Base-by-base conservation (phyloP, 139 green algal species). In the Picochlorum sp. region DNA sequence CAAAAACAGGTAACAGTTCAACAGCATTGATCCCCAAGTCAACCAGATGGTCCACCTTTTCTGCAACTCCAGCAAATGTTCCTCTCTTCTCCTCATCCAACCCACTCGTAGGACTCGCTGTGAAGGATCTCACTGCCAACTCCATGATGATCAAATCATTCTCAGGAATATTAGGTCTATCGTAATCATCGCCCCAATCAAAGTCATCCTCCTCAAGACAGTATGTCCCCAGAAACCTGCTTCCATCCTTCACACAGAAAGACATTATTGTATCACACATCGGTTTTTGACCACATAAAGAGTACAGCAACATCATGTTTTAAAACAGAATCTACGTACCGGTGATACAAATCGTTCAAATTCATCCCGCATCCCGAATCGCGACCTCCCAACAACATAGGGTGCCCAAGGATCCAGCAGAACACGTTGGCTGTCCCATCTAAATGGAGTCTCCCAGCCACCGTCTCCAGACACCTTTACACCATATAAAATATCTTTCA, bases 1-100 rank as follows among this genome's bases (percentile, higher is more conserved):
- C 90, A 75, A 95, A 94, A 8, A 97, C 86, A 1, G 90, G 90
- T 67, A 97, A 75, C 49, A 97, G 77, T 81, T 97, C 90, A 31
- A 97, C 87, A 6, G 87, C 87, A 34, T 81, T 97, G 38, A 97
- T 68, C 6, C 90, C 87, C 34, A 96, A 79, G n/a, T 77, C 71
- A 37, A 71, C 45, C 4, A 96, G 74, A 70, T 93, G 85, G 14
- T 64, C 57, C 47, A 94, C 83, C 82, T 95, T 96, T 4, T 82
- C 81, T 4, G 66, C 78, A 5, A 95, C 41, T 4, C 88, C 88
- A 49, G 75, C 34, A 62, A 89, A 96, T 20, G 85, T 94, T 37
- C 88, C 88, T 10, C 83, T 67, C 50, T 75, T 52, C 18, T 50
- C 65, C 24, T 60, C 41, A 3, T 75, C 64, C 52, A 96, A 49